Conservation (phyloP, 768 basidiomycete genomes). For the Boletales sp. region DNA sequence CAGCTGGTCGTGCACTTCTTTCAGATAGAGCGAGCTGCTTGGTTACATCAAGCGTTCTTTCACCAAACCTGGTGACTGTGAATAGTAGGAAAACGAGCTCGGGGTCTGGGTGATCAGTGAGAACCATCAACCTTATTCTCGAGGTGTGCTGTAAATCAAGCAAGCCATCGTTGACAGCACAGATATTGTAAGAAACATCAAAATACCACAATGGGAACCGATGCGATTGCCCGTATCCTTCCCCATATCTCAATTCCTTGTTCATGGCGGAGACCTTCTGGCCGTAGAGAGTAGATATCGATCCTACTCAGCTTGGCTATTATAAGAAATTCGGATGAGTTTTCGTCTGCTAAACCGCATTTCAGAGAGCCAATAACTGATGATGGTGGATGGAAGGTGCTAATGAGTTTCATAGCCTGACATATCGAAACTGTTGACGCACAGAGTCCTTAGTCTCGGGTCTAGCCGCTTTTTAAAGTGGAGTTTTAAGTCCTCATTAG, state of each 20-base stretch:
- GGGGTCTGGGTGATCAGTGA: constrained; percentile 76
- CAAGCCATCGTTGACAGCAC: constrained; percentile 5
- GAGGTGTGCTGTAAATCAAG: constrained; percentile 27
- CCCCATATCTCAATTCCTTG: constrained; percentile 69
- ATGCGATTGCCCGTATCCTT: constrained; percentile 52
- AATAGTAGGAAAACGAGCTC: constrained; percentile 64
- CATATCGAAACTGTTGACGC: no score
- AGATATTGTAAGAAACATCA: not conserved
- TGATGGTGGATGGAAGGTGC: constrained; percentile 75
- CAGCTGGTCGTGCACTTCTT: constrained; percentile 54
- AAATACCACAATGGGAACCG: constrained; percentile 53
- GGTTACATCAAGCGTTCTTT: constrained; percentile 33
- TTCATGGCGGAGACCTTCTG: constrained; percentile 58
- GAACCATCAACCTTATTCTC: constrained; percentile 49
- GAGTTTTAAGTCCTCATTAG: no score
- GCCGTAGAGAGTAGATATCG: constrained; percentile 63
- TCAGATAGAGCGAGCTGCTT: constrained; percentile 55
- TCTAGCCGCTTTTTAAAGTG: no score
- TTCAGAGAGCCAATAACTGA: constrained; percentile 68
- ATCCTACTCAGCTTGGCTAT: constrained; percentile 64
- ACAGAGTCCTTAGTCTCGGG: no score
- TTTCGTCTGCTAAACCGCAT: constrained; percentile 53
- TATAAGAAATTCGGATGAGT: constrained; percentile 58
- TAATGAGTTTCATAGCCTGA: constrained; percentile 45
- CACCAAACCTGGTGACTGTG: constrained; percentile 33